Evolutionary conservation across 768 basidiomycete genomes (phyloP).

Genomic region (Dentipellis fragilis): DNA sequence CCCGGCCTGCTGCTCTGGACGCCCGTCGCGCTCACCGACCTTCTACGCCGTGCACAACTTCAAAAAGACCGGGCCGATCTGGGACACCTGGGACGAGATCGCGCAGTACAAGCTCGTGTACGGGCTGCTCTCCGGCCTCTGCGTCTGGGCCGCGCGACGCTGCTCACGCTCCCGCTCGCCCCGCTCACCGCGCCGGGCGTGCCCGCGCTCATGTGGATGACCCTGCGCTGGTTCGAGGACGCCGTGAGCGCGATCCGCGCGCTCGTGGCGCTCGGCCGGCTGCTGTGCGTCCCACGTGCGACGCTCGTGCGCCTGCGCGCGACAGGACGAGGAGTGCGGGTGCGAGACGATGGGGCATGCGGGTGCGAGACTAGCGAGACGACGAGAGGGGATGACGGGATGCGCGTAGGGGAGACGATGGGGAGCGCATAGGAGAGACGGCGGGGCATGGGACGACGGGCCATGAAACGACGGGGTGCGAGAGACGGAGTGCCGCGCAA

Average conservation of each 20-base stretch:
- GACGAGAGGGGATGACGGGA: too few species aligned
- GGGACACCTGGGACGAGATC: constrained; percentile 86
- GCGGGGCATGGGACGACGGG: too few species aligned
- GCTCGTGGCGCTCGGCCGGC: constrained; percentile 45
- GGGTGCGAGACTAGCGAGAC: too few species aligned
- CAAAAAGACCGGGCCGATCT: constrained; percentile 73
- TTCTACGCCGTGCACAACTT: constrained; percentile 63
- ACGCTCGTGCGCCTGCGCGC: constrained; percentile 45
- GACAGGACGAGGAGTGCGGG: too few species aligned
- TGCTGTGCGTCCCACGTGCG: constrained; percentile 51
- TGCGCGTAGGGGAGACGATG: too few species aligned
- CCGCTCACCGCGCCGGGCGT: constrained; percentile 47
- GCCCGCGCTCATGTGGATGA: constrained; percentile 81
- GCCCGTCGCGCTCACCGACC: constrained; percentile 65
- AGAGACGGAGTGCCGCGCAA: too few species aligned
- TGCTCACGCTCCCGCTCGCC: constrained; percentile 55
- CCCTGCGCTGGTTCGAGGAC: constrained; percentile 83
- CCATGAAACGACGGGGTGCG: too few species aligned
- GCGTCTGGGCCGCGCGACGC: constrained; percentile 50
- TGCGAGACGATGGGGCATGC: too few species aligned
- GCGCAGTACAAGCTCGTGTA: constrained; percentile 84
- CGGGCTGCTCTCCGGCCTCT: constrained; percentile 63
- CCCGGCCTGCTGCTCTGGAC: constrained; percentile 79
- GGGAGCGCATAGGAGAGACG: too few species aligned
- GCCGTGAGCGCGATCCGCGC: constrained; percentile 74